These are phyloP conservation scores for Mycena olivaceomarginata DNA, from an alignment of 768 basidiomycete genomes.

Conservation along the genomic window DNA sequence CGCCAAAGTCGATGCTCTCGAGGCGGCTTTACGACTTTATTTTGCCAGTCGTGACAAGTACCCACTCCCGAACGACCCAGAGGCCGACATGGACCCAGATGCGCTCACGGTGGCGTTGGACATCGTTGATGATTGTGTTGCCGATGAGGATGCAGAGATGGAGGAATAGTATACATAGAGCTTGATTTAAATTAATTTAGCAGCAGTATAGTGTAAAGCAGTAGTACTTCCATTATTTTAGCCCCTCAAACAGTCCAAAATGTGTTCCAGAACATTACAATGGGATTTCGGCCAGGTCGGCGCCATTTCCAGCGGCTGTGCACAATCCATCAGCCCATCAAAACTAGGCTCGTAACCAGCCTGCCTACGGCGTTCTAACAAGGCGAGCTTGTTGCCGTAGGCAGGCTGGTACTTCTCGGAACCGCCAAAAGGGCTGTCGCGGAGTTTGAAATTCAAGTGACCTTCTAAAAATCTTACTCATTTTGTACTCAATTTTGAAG, in stretches of 20 bases:
- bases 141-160: conserved; percentile 32
- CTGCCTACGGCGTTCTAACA: too few relatives aligned
- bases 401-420: too few relatives aligned
- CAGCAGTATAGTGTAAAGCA: neutral
- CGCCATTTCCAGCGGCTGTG: too few relatives aligned
- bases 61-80: conserved; percentile 1
- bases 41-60: neutral
- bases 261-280: too few relatives aligned
- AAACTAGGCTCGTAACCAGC: too few relatives aligned
- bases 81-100: neutral
- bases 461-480: too few relatives aligned
- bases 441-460: too few relatives aligned
- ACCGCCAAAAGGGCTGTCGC: too few relatives aligned
- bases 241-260: neutral
- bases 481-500: too few relatives aligned
- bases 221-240: neutral
- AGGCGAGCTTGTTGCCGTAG: too few relatives aligned
- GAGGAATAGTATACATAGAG: conserved; percentile 21
- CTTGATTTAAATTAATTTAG: neutral
- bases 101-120: neutral
- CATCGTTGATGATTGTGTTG: conserved; percentile 16
- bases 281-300: neutral
- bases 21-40: conserved; percentile 11
- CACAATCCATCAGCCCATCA: too few relatives aligned
- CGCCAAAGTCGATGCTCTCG: conserved; percentile 1